A percentile compares a stretch with the other conserved stretches of the same genome.
Conservation (phyloP, 192 early-diverging fungal species). For the Cladochytrium replicatum region DNA sequence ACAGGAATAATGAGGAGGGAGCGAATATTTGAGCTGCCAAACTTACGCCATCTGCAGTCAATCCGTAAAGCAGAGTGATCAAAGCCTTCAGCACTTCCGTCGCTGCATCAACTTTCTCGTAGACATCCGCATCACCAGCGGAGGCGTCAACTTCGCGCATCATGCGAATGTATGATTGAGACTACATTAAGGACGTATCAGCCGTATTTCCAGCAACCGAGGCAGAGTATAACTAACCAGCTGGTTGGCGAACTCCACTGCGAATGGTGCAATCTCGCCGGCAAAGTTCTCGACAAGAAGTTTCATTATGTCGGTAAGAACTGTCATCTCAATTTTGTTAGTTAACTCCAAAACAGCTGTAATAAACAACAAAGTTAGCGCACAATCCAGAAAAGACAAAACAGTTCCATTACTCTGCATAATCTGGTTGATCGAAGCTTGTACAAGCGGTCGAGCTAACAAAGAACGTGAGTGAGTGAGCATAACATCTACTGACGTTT, state of each 20-base stretch:
- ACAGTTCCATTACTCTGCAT: constrained; percentile 54
- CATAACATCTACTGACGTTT: no score
- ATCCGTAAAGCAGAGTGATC: constrained; percentile 47
- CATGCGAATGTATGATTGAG: constrained; percentile 79
- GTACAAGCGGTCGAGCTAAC: no score
- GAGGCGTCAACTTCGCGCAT: constrained; percentile 56
- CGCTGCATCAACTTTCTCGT: constrained; percentile 56
- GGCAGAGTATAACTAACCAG: constrained; percentile 37
- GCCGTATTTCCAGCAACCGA: neutral
- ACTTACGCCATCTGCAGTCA: no score
- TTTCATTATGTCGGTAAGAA: constrained; percentile 77
- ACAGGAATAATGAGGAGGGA: neutral
- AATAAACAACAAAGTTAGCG: constrained; percentile 3
- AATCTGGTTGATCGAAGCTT: no score
- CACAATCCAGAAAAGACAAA: neutral
- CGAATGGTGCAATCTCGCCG: constrained; percentile 84
- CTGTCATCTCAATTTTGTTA: constrained; percentile 90
- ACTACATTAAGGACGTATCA: no score
- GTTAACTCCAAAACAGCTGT: constrained; percentile 68
- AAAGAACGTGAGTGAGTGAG: no score
- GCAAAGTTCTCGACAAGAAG: constrained; percentile 86
- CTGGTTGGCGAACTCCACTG: constrained; percentile 76
- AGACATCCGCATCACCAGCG: constrained; percentile 33
- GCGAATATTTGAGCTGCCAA: neutral
- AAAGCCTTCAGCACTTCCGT: constrained; percentile 39